phyloP scores from a whole-genome alignment of 129 eudicot species.

The Centella asiatica region DNA sequence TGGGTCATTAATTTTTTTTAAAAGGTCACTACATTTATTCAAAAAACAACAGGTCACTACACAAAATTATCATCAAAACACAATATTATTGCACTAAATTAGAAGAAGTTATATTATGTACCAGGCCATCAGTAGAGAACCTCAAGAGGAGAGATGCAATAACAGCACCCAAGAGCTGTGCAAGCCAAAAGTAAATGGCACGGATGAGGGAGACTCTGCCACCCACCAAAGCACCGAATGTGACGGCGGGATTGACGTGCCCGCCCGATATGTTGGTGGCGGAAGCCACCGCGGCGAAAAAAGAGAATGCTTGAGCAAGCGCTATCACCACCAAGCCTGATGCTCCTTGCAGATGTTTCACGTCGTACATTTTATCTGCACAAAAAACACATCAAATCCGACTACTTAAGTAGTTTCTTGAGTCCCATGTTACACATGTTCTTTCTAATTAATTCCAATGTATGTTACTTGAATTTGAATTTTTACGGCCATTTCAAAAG shows the following conservation, averaged over 20 bases:
- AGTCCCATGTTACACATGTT: no score
- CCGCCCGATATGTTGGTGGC: conserved; percentile 86
- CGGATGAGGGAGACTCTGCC: conserved; percentile 72
- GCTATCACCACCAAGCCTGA: conserved; percentile 54
- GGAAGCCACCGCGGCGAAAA: conserved; percentile 78
- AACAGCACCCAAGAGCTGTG: conserved; percentile 77
- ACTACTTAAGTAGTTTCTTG: no score
- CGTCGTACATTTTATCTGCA: conserved; percentile 56
- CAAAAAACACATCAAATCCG: not conserved
- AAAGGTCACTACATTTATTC: no score
- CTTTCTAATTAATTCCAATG: no score
- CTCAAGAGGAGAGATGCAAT: conserved; percentile 56
- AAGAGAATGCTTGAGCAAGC: conserved; percentile 59
- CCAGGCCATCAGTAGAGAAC: conserved; percentile 74
- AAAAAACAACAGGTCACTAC: no score
- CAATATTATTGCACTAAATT: not conserved
- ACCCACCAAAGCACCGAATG: conserved; percentile 73
- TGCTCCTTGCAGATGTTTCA: conserved; percentile 30
- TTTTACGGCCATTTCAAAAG: no score
- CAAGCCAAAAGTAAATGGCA: conserved; percentile 73
- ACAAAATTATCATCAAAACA: no score
- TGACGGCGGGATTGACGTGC: conserved; percentile 81
- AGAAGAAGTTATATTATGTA: not conserved
- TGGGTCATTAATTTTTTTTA: no score
- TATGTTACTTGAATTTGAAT: no score